phyloP scores from a whole-genome alignment of 176 grass and related monocot genomes.

The Raddia guianensis region DNA sequence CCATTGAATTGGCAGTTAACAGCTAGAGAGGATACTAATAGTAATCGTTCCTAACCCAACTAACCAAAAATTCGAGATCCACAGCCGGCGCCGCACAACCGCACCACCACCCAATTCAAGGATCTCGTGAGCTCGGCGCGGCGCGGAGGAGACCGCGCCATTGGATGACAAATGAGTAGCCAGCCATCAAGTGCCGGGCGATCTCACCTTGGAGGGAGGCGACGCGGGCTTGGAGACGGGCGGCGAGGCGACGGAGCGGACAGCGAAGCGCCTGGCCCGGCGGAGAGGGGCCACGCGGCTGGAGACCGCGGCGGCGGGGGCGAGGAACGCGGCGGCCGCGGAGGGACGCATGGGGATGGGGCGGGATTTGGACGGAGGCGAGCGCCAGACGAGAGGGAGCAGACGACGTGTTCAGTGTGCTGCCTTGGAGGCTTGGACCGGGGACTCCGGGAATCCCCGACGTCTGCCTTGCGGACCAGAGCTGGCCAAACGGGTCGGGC shows the following conservation, averaged over 20 bases:
- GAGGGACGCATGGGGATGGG: constrained; percentile 43
- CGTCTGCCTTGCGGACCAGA: too few species aligned
- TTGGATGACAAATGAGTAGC: neutral
- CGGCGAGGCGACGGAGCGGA: constrained; percentile 72
- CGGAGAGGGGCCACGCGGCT: constrained; percentile 27
- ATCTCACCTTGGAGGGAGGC: constrained; percentile 69
- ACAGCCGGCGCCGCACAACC: neutral
- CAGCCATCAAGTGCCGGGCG: neutral
- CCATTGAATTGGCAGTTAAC: neutral
- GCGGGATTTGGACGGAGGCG: neutral
- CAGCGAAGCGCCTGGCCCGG: constrained; percentile 38
- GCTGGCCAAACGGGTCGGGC: too few species aligned
- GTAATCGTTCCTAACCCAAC: neutral
- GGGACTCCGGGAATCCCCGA: too few species aligned
- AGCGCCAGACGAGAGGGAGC: constrained; percentile 23
- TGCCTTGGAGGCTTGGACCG: too few species aligned
- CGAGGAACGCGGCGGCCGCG: constrained; percentile 34
- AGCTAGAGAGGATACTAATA: neutral
- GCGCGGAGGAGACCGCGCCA: neutral
- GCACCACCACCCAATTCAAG: neutral
- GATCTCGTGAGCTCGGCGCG: neutral
- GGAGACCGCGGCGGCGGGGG: constrained; percentile 28
- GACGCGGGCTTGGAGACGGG: constrained; percentile 39
- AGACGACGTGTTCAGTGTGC: constrained; percentile 45
- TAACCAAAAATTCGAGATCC: neutral